A percentile compares a stretch with the other conserved stretches of the same genome.
These are phyloP conservation scores for Garcia nutans DNA, from an alignment of 345 rosid species.

Conservation along the genomic window DNA sequence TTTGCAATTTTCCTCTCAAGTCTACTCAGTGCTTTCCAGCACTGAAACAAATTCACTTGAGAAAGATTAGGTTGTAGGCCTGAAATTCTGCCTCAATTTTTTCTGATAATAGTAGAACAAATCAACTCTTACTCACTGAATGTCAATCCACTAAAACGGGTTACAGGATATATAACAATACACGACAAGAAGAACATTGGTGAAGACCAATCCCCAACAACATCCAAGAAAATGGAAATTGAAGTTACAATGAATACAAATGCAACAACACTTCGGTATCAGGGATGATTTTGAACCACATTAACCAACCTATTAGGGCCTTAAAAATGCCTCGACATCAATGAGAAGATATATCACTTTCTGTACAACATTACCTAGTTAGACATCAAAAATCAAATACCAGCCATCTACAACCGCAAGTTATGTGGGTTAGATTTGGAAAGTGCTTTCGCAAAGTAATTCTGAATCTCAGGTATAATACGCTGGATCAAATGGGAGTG, in stretches of 20 bases:
- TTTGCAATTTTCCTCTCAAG: neutral
- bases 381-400: constrained; percentile 35
- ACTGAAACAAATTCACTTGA: neutral
- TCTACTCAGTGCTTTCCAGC: neutral
- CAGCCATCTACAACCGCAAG: constrained; percentile 52
- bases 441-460: constrained; percentile 70
- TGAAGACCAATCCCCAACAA: constrained; percentile 18
- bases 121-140: neutral
- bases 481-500: constrained; percentile 67
- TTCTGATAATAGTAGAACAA: neutral
- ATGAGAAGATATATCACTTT: constrained; percentile 33
- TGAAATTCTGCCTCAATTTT: neutral
- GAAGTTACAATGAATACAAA: constrained; percentile 11
- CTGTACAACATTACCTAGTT: constrained; percentile 48
- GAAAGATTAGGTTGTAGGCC: constrained; percentile 9
- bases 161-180: constrained; percentile 18
- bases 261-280: constrained; percentile 23
- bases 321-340: constrained; percentile 25
- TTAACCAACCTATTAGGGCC: constrained; percentile 20
- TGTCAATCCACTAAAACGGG: constrained; percentile 10
- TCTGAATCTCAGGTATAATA: constrained; percentile 72
- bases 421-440: constrained; percentile 61
- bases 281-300: constrained; percentile 28
- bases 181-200: constrained; percentile 13
- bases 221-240: constrained; percentile 21